Base-by-base conservation (phyloP, 169 alveolate genomes). In the Eimeria maxima region DNA sequence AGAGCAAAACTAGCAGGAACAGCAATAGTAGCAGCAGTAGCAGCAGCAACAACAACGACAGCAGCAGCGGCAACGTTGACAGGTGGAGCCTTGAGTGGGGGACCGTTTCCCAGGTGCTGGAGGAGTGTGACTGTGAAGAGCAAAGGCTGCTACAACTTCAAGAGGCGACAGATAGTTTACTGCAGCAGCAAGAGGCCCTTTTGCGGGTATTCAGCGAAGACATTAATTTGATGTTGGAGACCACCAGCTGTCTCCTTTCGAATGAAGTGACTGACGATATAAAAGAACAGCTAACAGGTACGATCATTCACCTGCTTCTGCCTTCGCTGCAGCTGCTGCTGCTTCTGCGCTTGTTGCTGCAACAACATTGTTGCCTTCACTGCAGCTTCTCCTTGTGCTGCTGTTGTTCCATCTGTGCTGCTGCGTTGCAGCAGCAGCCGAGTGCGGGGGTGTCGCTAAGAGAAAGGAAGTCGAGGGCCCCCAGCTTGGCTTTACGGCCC, bases 11-110 rank as follows among this genome's bases (percentile, higher is more conserved):
- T 8, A 44, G 53, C 84, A 74, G 45, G 13, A 74, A 5, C 84
- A 74, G 55, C 84, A 74, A n/a, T 57, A 11, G 84, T 50, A n/a
- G n/a, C 50, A 6, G 50, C 84, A 74, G 57, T 50, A 74, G 57
- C 84, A 6, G 45, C 53, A 29, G n/a, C 53, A 74, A 4, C 42
- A 6, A 16, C 53, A 29, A 8, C 53, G 33, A 8, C 42, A 27
- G 44, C 44, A 67, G 38, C 76, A 67, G 27, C 76, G 14, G 76
- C 27, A 22, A 42, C 76, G 11, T 6, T 27, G 76, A 29, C 22
- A 67, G 29, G 76, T 67, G 76, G 33, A 1, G 76, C 29, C 53
- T 74, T 29, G 50, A 29, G 24, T 74, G 57, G 84, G 84, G 53
- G n/a, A 7, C 84, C 55, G 57, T 42, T 42, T 42, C 45, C 42